Evolutionary conservation across 2,329 filamentous ascomycete genomes (phyloP).

Genomic region (Neonectria ditissima): DNA sequence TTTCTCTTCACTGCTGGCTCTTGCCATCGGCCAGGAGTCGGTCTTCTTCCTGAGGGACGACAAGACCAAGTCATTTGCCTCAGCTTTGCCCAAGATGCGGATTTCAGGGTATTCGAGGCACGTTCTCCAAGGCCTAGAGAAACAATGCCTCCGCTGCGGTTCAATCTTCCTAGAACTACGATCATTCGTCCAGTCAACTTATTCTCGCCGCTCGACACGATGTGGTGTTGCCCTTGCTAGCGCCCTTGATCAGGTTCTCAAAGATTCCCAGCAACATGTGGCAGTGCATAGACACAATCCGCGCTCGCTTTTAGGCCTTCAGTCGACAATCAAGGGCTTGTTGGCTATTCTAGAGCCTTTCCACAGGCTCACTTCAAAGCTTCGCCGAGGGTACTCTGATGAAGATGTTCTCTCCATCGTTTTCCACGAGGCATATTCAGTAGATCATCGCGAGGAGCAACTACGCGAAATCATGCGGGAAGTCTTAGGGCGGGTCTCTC

Average conservation of each 20-base stretch:
- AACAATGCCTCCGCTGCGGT: slow-evolving; percentile 60
- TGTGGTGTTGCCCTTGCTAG: slow-evolving; percentile 65
- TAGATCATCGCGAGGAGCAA: slow-evolving; percentile 72
- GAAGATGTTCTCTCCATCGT: slow-evolving; percentile 71
- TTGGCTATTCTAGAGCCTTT: slow-evolving; percentile 64
- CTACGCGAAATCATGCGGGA: slow-evolving; percentile 75
- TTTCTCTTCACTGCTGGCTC: slow-evolving; percentile 69
- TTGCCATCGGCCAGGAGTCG: slow-evolving; percentile 78
- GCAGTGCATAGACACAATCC: slow-evolving; percentile 56
- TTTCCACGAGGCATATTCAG: slow-evolving; percentile 70
- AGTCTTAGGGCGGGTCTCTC: slow-evolving; percentile 71
- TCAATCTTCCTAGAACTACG: slow-evolving; percentile 60
- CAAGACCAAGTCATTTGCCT: slow-evolving; percentile 63
- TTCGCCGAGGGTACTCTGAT: slow-evolving; percentile 62
- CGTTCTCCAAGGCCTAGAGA: slow-evolving; percentile 60
- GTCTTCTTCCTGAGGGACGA: slow-evolving; percentile 75
- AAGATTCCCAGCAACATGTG: slow-evolving; percentile 62
- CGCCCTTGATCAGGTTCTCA: slow-evolving; percentile 61
- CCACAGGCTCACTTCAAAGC: slow-evolving; percentile 60
- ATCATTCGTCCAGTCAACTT: slow-evolving; percentile 60
- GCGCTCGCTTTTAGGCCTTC: slow-evolving; percentile 65
- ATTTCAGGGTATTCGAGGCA: slow-evolving; percentile 68
- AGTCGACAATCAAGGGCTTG: slow-evolving; percentile 61
- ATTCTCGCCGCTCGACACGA: slow-evolving; percentile 57
- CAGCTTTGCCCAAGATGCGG: slow-evolving; percentile 59